Percentiles rank a stretch among this genome's conserved stretches.
Conservation (phyloP, 352 stramenopile genomes). For the Globisporangium cystogenes region DNA sequence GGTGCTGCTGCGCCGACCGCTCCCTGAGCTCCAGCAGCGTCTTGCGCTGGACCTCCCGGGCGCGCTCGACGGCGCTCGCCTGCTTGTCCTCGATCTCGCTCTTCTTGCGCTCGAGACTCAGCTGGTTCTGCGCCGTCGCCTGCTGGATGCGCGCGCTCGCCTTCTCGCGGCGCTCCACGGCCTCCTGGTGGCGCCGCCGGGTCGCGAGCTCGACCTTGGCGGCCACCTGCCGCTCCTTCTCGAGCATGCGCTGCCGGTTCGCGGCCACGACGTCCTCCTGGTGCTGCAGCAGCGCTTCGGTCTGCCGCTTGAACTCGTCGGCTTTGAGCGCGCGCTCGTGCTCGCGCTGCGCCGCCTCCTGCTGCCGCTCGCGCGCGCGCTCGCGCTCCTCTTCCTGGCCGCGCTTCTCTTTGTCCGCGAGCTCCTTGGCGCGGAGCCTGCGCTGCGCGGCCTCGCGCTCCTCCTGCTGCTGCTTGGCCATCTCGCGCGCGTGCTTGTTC, state of each 20-base stretch:
- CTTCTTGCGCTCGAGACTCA: slow-evolving; percentile 53
- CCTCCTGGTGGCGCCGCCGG: slow-evolving; percentile 44
- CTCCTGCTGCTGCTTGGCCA: slow-evolving; percentile 57
- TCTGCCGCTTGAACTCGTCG: slow-evolving; percentile 63
- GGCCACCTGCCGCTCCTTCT: slow-evolving; percentile 56
- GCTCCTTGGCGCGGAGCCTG: slow-evolving; percentile 32
- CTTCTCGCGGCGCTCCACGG: slow-evolving; percentile 43
- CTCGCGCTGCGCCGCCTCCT: slow-evolving; percentile 44
- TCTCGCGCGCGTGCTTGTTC: slow-evolving; percentile 53
- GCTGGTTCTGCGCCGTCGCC: slow-evolving; percentile 50
- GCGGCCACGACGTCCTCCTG: slow-evolving; percentile 49
- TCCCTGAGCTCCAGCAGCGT: slow-evolving; percentile 52
- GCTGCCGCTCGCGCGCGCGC: slow-evolving; percentile 24
- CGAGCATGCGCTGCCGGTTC: slow-evolving; percentile 50
- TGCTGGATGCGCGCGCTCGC: slow-evolving; percentile 46
- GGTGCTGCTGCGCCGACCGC: slow-evolving; percentile 45
- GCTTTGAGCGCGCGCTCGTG: slow-evolving; percentile 54
- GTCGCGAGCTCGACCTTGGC: slow-evolving; percentile 56
- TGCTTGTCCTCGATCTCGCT: slow-evolving; percentile 63
- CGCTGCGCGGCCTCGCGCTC: slow-evolving; percentile 45
- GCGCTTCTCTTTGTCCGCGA: slow-evolving; percentile 46
- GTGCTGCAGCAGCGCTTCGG: slow-evolving; percentile 50
- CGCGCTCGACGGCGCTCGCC: slow-evolving; percentile 32
- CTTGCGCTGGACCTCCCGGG: slow-evolving; percentile 58
- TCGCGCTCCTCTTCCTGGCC: slow-evolving; percentile 35